Conservation (phyloP, 441 rosid genomes). For the Adansonia grandidieri region DNA sequence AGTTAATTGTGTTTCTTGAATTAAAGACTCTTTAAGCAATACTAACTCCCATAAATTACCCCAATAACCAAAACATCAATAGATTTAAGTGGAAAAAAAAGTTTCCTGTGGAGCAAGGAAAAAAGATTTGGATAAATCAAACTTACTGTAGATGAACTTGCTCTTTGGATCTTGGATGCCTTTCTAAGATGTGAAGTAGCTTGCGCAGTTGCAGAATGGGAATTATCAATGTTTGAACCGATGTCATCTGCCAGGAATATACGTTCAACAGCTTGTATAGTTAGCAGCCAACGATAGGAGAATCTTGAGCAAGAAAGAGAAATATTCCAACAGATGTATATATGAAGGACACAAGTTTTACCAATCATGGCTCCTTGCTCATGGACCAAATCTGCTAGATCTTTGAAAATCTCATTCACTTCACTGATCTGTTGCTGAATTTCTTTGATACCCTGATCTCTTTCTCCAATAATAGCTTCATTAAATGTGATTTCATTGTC, state of each 20-base stretch:
- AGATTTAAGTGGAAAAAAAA: neutral
- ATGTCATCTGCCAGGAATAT: conserved; percentile 53
- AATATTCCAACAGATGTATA: neutral
- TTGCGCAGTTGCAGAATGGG: conserved; percentile 52
- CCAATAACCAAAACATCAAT: neutral
- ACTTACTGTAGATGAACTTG: conserved; percentile 63
- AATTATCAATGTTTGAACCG: conserved; percentile 57
- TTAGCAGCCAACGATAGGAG: neutral
- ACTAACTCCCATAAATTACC: conserved; percentile 1
- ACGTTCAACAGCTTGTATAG: neutral
- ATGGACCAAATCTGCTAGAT: conserved; percentile 56
- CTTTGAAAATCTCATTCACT: conserved; percentile 71
- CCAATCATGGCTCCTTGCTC: conserved; percentile 67
- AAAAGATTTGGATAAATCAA: conserved; percentile 12
- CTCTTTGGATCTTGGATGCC: conserved; percentile 56
- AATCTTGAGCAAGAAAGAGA: conserved; percentile 9
- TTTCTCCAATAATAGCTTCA: conserved; percentile 70
- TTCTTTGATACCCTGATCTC: conserved; percentile 72
- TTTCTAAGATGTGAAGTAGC: conserved; percentile 54
- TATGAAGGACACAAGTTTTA: conserved; percentile 29
- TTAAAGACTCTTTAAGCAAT: neutral
- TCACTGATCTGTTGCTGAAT: conserved; percentile 65
- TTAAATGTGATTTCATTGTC: conserved; percentile 69
- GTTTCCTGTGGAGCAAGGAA: neutral
- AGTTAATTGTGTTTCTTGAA: neutral